A percentile compares a stretch with the other conserved stretches of the same genome.
phyloP scores from a whole-genome alignment of 1,284 basidiomycete species.

The Sporisorium graminicola region DNA sequence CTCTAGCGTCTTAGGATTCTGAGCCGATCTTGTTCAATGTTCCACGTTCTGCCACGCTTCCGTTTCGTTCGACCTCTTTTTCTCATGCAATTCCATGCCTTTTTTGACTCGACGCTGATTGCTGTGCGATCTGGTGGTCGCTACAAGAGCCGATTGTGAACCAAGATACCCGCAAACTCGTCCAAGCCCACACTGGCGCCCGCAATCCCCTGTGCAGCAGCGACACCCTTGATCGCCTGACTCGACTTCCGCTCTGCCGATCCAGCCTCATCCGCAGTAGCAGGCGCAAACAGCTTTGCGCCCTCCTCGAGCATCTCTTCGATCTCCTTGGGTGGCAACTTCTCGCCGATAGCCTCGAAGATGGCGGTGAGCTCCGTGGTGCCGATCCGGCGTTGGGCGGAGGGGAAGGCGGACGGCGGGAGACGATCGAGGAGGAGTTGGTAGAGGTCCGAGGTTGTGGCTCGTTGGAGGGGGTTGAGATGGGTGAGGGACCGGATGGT shows the following conservation, averaged over 20 bases:
- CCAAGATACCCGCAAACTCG: conserved; percentile 43
- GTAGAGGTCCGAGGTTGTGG: conserved; percentile 17
- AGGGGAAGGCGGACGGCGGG: conserved; percentile 12
- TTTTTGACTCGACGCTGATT: background rate
- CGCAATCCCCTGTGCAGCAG: conserved; percentile 24
- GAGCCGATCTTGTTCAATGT: background rate
- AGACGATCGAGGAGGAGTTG: conserved; percentile 31
- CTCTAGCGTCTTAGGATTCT: too few relatives aligned
- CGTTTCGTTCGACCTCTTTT: background rate
- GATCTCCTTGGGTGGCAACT: conserved; percentile 41
- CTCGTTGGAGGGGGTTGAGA: conserved; percentile 38
- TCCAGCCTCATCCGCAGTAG: background rate
- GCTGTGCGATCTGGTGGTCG: background rate
- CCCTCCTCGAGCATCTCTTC: conserved; percentile 53
- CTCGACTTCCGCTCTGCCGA: conserved; percentile 11
- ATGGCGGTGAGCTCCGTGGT: conserved; percentile 17
- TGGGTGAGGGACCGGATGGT: conserved; percentile 25
- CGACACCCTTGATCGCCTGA: conserved; percentile 30
- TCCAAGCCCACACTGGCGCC: conserved; percentile 38
- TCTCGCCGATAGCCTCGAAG: conserved; percentile 28
- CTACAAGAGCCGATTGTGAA: conserved; percentile 38
- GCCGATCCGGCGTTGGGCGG: conserved; percentile 27
- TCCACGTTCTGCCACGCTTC: background rate
- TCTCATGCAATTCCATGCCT: conserved; percentile 1
- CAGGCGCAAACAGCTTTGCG: conserved; percentile 46